Base-by-base conservation (phyloP, 352 stramenopile genomes). In the Pythium aristosporum region DNA sequence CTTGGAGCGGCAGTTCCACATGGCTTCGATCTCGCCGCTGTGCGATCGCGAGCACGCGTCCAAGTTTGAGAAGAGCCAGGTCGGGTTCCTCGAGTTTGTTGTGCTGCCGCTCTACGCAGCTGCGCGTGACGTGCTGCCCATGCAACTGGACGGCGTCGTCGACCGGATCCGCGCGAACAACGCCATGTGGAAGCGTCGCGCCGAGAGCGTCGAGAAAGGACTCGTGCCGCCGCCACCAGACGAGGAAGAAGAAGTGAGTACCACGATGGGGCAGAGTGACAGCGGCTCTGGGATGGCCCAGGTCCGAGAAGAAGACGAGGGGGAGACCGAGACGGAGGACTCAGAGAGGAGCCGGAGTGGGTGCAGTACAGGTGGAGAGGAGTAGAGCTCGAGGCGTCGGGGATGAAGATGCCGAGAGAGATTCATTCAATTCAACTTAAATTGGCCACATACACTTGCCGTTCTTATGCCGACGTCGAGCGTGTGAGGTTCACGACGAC, bases 21-120 rank as follows among this genome's bases (percentile, higher is more conserved):
- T 90, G 63, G 60, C 76, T 7, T 66, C 34, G 34, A 39, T 92
- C 46, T 91, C 83, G 32, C 83, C 83, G 23, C 71, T 92, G 1
- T 90, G 79, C 43, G 80, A 92, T 36, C 83, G 79, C 18, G 63
- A 57, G 34, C 69, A 61, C 32, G 63, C 66, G 25, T 30, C 25
- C 41, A 77, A 82, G 34, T 88, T 92, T 43, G 79, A 86, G 54
- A 85, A 77, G 37, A 89, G 68, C 61, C 83, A 92, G 50, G 79
- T 91, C 53, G 82, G 81, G 2, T 92, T 92, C 39, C 66, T 91
- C 37, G 79, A 90, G 49, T 88, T 92, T 57, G 70, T 92, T 9
- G 83, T 90, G 21, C 70, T 88, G 49, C 83, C 83, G 44, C 71
- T 92, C 20, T 92, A 87, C 57, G 65, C 55, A 20, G 71, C 77